These are phyloP conservation scores for Russula brevipes DNA, from an alignment of 768 basidiomycete species.

Conservation along the genomic window DNA sequence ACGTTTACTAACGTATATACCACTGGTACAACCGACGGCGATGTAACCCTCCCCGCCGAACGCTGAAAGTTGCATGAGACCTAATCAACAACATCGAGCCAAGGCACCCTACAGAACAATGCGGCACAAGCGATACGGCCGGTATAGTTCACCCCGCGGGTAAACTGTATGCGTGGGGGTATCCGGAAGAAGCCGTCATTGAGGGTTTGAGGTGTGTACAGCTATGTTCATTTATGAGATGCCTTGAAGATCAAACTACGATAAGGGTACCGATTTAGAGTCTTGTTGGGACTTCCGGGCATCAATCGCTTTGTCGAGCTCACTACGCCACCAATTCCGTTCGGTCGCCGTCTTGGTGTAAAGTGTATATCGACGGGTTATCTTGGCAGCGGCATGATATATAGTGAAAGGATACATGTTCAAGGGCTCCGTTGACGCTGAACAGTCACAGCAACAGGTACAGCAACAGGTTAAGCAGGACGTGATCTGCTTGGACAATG, in stretches of 20 bases:
- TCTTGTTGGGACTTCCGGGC: background rate
- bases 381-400: conserved; percentile 1
- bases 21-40: conserved; percentile 1
- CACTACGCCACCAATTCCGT: background rate
- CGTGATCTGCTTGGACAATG: background rate
- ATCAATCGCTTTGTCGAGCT: background rate
- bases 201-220: background rate
- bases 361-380: conserved; percentile 3
- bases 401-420: background rate
- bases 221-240: background rate
- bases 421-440: background rate
- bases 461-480: background rate
- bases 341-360: background rate
- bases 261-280: background rate
- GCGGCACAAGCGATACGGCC: background rate
- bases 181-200: conserved; percentile 6
- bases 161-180: background rate
- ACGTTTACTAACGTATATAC: background rate
- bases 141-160: background rate
- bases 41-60: background rate
- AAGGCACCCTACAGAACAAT: background rate
- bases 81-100: background rate
- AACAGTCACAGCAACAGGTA: background rate
- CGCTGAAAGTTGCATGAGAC: background rate
- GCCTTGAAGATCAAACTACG: background rate